Percentiles rank a stretch among this genome's conserved stretches.
phyloP scores from a whole-genome alignment of 495 filamentous ascomycete genomes.

The Cercophora newfieldiana region DNA sequence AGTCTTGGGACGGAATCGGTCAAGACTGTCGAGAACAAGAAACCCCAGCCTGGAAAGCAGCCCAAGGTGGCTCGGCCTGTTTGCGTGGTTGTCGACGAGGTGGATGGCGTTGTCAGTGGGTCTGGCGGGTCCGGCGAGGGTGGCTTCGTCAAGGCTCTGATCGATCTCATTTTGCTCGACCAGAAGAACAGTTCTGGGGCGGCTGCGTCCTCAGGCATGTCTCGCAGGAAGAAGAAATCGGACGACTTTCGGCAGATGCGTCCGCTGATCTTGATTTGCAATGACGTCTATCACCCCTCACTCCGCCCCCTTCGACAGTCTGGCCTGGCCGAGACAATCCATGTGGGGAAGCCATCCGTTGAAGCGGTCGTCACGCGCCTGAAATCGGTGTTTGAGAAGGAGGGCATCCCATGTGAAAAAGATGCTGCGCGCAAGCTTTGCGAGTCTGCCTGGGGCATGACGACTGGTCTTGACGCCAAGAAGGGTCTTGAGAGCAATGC shows the following conservation, averaged over 20 bases:
- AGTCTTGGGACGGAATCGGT: slow-evolving; percentile 90
- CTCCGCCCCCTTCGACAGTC: slow-evolving; percentile 81
- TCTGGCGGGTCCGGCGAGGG: slow-evolving; percentile 68
- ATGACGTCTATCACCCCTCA: slow-evolving; percentile 93
- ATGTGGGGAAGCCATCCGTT: slow-evolving; percentile 82
- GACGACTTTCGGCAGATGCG: slow-evolving; percentile 83
- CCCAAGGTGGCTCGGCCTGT: slow-evolving; percentile 80
- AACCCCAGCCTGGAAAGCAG: slow-evolving; percentile 55
- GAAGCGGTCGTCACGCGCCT: slow-evolving; percentile 83
- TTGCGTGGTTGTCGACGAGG: slow-evolving; percentile 93
- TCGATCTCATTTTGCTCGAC: slow-evolving; percentile 82
- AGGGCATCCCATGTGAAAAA: slow-evolving; percentile 80
- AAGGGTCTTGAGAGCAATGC: slow-evolving; percentile 63
- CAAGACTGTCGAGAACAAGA: slow-evolving; percentile 71
- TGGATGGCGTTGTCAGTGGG: slow-evolving; percentile 87
- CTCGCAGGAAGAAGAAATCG: slow-evolving; percentile 57
- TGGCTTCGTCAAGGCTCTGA: slow-evolving; percentile 91
- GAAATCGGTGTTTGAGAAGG: slow-evolving; percentile 78
- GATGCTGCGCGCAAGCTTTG: slow-evolving; percentile 88
- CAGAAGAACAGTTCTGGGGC: slow-evolving; percentile 68
- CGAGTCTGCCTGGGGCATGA: slow-evolving; percentile 90
- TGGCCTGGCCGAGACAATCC: slow-evolving; percentile 82
- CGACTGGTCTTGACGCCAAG: slow-evolving; percentile 53
- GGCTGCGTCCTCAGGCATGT: slow-evolving; percentile 31
- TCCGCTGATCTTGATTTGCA: slow-evolving; percentile 91